These are phyloP conservation scores for Zygotorulaspora mrakii DNA, from an alignment of 1,139 yeast genomes.

Conservation along the genomic window DNA sequence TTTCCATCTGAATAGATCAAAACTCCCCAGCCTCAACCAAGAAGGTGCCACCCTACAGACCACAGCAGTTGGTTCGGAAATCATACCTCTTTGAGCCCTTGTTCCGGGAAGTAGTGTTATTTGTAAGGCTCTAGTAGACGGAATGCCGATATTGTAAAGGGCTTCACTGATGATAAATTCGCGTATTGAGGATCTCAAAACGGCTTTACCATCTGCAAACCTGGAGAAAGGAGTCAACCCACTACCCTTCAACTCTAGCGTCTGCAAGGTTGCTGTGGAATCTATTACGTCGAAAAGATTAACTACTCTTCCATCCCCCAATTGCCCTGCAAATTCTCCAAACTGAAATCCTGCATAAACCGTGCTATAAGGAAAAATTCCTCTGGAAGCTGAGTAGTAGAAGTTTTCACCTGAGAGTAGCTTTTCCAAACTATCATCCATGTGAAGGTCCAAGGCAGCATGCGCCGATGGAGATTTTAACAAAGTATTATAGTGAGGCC, in stretches of 20 bases:
- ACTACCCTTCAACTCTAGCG: conserved; percentile 80
- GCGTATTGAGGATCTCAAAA: conserved; percentile 76
- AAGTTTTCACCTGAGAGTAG: conserved; percentile 62
- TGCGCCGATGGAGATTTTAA: conserved; percentile 61
- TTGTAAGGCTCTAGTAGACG: conserved; percentile 80
- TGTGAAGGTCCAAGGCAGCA: conserved; percentile 52
- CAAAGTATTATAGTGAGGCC: conserved; percentile 53
- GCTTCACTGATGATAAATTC: conserved; percentile 87
- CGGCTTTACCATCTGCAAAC: conserved; percentile 97
- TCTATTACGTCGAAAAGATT: conserved; percentile 68
- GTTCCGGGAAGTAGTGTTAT: conserved; percentile 70
- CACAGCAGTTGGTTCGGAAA: conserved; percentile 74
- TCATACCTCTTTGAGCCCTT: conserved; percentile 63
- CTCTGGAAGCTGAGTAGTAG: conserved; percentile 35
- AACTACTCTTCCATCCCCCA: conserved; percentile 92
- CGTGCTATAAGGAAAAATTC: conserved; percentile 79
- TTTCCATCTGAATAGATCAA: conserved; percentile 75
- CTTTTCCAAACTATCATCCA: conserved; percentile 47
- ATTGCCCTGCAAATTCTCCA: conserved; percentile 94
- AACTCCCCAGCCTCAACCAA: conserved; percentile 89
- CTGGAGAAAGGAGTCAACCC: conserved; percentile 90
- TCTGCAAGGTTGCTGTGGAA: conserved; percentile 31
- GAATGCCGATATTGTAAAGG: conserved; percentile 75
- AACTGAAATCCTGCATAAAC: conserved; percentile 97
- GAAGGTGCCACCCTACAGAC: conserved; percentile 79